Conservation (phyloP, 495 filamentous ascomycete genomes). For the Aspergillus panamensis region DNA sequence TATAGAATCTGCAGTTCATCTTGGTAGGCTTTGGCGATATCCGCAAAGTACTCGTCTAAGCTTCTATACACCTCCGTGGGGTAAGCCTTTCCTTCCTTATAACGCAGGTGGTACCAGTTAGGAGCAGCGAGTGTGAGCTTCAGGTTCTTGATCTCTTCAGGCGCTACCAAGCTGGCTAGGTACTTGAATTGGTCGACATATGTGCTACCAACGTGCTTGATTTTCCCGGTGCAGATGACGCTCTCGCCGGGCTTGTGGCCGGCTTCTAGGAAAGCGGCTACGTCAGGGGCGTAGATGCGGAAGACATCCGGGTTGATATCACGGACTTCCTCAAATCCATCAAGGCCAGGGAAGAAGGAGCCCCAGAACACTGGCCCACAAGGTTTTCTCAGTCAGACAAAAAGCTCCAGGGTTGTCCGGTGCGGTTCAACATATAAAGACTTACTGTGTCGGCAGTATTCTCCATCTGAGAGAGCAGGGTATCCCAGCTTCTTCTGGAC, state of each 20-base stretch:
- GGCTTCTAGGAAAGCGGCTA: slow-evolving; percentile 68
- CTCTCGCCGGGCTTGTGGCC: slow-evolving; percentile 71
- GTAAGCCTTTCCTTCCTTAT: slow-evolving; percentile 67
- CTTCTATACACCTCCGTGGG: slow-evolving; percentile 59
- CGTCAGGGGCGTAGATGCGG: slow-evolving; percentile 72
- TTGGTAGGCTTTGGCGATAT: slow-evolving; percentile 71
- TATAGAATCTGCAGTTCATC: slow-evolving; percentile 64
- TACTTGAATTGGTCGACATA: slow-evolving; percentile 66
- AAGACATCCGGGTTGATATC: slow-evolving; percentile 62
- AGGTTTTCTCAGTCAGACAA: slow-evolving; percentile 8
- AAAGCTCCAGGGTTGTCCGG: too few relatives aligned
- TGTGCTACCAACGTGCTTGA: slow-evolving; percentile 60
- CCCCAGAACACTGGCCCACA: slow-evolving; percentile 58
- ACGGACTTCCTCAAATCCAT: slow-evolving; percentile 62
- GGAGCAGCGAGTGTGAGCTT: slow-evolving; percentile 73
- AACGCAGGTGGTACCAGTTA: slow-evolving; percentile 72
- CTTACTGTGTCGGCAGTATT: slow-evolving; percentile 66
- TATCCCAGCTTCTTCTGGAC: slow-evolving; percentile 65
- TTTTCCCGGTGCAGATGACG: slow-evolving; percentile 69
- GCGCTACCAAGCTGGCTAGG: slow-evolving; percentile 57
- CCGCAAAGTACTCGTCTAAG: slow-evolving; percentile 69
- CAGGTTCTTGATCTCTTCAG: slow-evolving; percentile 58
- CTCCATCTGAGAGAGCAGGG: slow-evolving; percentile 68
- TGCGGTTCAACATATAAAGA: neutral
- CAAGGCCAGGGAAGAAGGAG: slow-evolving; percentile 71